These are phyloP conservation scores for Lasiodiplodia sp. DNA, from an alignment of 2,329 filamentous ascomycete genomes.

Conservation along the genomic window DNA sequence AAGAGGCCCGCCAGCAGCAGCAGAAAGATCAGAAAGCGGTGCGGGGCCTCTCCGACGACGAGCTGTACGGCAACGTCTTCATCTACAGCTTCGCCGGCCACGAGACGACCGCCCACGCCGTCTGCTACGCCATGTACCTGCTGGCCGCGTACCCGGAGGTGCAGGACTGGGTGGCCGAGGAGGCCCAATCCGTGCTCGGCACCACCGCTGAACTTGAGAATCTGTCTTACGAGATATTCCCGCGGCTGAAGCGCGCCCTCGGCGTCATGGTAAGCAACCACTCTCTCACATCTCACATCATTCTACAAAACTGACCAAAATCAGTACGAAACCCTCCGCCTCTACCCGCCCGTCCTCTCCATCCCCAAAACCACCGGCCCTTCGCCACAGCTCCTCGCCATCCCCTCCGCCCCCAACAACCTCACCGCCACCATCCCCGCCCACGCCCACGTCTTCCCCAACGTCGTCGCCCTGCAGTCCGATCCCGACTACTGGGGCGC, in stretches of 20 bases:
- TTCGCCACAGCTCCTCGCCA: background rate
- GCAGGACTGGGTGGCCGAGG: conserved; percentile 61
- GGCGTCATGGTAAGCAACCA: conserved; percentile 55
- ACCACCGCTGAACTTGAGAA: conserved; percentile 26
- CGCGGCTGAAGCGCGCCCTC: conserved; percentile 52
- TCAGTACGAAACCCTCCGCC: conserved; percentile 40
- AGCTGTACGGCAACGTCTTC: conserved; percentile 43
- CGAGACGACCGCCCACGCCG: conserved; percentile 53
- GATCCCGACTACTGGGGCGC: conserved; percentile 15
- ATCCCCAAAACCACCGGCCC: conserved; percentile 31
- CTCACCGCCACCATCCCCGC: conserved; percentile 6
- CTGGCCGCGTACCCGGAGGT: conserved; percentile 56
- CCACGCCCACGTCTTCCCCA: conserved; percentile 3
- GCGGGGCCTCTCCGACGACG: conserved; percentile 67
- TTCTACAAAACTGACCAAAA: background rate
- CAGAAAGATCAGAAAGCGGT: conserved; percentile 58
- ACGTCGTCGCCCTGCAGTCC: conserved; percentile 20
- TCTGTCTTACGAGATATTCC: conserved; percentile 44
- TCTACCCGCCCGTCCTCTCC: conserved; percentile 35
- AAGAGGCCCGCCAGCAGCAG: conserved; percentile 8
- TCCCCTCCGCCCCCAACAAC: background rate
- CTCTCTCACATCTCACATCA: too few relatives aligned
- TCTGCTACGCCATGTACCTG: conserved; percentile 58
- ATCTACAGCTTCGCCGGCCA: conserved; percentile 42
- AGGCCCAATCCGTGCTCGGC: conserved; percentile 50